Percentiles rank a stretch among this genome's conserved stretches.
These are phyloP conservation scores for Tylopilus sp. DNA, from an alignment of 768 basidiomycete species.

Conservation along the genomic window DNA sequence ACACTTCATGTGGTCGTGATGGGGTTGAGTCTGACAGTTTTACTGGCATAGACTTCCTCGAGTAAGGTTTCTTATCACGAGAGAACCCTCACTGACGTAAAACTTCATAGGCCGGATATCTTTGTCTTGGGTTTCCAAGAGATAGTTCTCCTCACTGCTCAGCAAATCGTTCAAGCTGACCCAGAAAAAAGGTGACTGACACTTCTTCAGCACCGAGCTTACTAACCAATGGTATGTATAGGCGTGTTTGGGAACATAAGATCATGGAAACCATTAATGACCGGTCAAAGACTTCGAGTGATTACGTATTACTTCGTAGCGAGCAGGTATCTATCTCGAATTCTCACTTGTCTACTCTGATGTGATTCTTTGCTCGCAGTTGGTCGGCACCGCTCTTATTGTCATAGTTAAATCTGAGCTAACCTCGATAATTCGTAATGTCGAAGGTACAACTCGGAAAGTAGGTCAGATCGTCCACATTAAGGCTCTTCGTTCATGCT, in stretches of 20 bases:
- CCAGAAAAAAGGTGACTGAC: constrained; percentile 80
- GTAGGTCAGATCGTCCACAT: constrained; percentile 36
- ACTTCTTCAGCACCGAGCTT: neutral
- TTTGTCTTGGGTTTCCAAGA: constrained; percentile 94
- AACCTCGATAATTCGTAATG: constrained; percentile 79
- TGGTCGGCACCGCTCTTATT: constrained; percentile 92
- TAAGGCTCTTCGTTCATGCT: neutral
- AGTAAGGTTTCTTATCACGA: constrained; percentile 9
- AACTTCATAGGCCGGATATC: constrained; percentile 68
- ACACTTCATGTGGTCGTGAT: neutral
- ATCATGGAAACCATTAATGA: constrained; percentile 76
- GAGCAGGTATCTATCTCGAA: constrained; percentile 63
- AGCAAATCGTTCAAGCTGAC: constrained; percentile 94
- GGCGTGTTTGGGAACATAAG: constrained; percentile 82
- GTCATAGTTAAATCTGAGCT: constrained; percentile 78
- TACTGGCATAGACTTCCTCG: constrained; percentile 14
- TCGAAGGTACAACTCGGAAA: constrained; percentile 90
- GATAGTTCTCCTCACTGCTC: constrained; percentile 95
- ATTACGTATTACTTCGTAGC: constrained; percentile 85
- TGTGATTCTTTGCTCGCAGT: constrained; percentile 40
- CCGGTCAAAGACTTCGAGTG: constrained; percentile 60
- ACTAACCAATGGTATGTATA: constrained; percentile 30
- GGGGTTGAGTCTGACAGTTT: constrained; percentile 1
- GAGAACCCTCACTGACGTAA: constrained; percentile 24
- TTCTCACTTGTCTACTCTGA: neutral